Evolutionary conservation across 176 grass and related monocot genomes (phyloP), one percentile per base, ranked within the genome.

Genomic region (Areca catechu): DNA sequence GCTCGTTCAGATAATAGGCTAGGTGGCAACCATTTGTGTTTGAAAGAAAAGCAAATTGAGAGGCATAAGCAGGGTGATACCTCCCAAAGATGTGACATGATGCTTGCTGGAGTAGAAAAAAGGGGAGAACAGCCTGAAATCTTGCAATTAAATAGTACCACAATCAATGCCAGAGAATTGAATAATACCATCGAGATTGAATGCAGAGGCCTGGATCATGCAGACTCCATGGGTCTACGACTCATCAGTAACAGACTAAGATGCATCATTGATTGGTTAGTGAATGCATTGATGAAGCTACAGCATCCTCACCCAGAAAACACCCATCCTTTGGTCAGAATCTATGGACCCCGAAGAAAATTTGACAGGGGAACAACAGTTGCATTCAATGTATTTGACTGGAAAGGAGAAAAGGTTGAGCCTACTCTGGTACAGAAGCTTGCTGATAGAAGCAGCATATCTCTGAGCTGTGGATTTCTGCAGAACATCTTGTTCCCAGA

Each of bases 301-400:
- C 82, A 74, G 48, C 80, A 95, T 64, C 90, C 86, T 63, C 77
- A 70, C 47, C 54, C 63, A 10, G 80, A 71, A 52, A 60, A 53
- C 37, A 63, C 79, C 18, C 65, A 79, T 58, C 59, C 69, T 51
- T 72, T 95, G 50, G 86, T 95, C 61, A 76, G 54, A 14, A 50
- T 95, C 14, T 89, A 95, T 66, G 90, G 90, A 4, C 90, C 90
- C 1, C 62, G 74, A 16, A 76, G 89, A 48, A 95, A 90, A 68
- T 95, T 86, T 70, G 90, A 95, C 53, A 65, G 82, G 22, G 90
- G 86, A 0, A 82, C 79, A 0, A 70, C 86, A 63, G 66, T 95
- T 57, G 90, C 90, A 50, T 95, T 95, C 79, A 95, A 95, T 73
- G 76, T 95, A 48, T 90, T 81, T 70, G 85, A 90, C 68, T 90